Percentiles rank a stretch among this genome's conserved stretches.
Evolutionary conservation across 1,139 yeast genomes (phyloP).

Genomic region (Meyerozyma elateridarum): DNA sequence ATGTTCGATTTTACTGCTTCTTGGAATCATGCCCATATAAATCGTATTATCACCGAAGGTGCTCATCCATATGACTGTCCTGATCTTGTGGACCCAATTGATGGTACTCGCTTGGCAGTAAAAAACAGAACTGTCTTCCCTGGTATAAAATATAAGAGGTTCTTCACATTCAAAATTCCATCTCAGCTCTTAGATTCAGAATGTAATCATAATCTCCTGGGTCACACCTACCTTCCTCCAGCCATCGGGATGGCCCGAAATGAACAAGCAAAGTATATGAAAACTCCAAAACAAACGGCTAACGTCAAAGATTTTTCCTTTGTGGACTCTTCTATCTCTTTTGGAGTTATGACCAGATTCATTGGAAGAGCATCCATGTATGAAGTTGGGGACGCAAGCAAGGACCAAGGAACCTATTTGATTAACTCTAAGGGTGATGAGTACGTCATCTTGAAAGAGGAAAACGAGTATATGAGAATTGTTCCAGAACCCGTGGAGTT

Average conservation of each 20-base stretch:
- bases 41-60: slow-evolving; percentile 28
- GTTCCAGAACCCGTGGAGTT: slow-evolving; percentile 18
- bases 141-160: slow-evolving; percentile 6
- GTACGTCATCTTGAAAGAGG: slow-evolving; percentile 36
- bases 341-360: slow-evolving; percentile 20
- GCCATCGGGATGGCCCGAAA: neutral
- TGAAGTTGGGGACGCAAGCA: slow-evolving; percentile 15
- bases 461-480: slow-evolving; percentile 25
- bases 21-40: slow-evolving; percentile 20
- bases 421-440: slow-evolving; percentile 39
- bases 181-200: slow-evolving; percentile 6
- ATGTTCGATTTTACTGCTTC: slow-evolving; percentile 17
- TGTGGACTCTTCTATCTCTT: slow-evolving; percentile 13
- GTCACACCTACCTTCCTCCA: slow-evolving; percentile 3
- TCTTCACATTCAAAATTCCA: slow-evolving; percentile 9
- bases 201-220: slow-evolving; percentile 3
- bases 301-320: slow-evolving; percentile 16
- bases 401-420: slow-evolving; percentile 22
- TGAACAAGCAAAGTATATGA: slow-evolving; percentile 1
- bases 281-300: too few relatives aligned
- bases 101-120: slow-evolving; percentile 19
- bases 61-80: slow-evolving; percentile 16
- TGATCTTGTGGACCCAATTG: slow-evolving; percentile 22
- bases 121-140: slow-evolving; percentile 8
- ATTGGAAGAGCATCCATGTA: slow-evolving; percentile 22